Base-by-base conservation (phyloP, 2,329 filamentous ascomycete genomes). In the Amylocarpus encephaloides region DNA sequence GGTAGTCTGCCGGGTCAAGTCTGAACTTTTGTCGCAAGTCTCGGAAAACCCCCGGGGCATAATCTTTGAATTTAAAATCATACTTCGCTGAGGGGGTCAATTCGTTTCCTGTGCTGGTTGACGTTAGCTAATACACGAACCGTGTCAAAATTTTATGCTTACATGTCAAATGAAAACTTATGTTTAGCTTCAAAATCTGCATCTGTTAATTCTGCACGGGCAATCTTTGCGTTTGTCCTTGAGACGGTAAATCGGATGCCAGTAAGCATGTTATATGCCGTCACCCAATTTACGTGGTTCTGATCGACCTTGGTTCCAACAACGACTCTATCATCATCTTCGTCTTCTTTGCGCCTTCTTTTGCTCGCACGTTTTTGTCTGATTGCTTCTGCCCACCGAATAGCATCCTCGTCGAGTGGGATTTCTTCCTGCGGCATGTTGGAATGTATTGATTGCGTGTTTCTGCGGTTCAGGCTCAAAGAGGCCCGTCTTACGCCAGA, bases 31-130 rank as follows among this genome's bases (percentile, higher is more conserved):
- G 76, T 59, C 93, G 87, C 39, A 98, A 78, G 70, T 90, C 88
- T 63, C 93, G 88, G 71, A 98, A 98, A 52, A 98, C 93, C 91
- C 92, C 97, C 50, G 93, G 93, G n/a, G 92, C 92, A 70, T 98
- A 98, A 72, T 98, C 93, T 73, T 98, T 98, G 78, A 98, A 98
- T 71, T 98, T 98, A 82, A 98, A 98, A 73, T 98, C 93, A 74
- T 98, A 98, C 71, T 98, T 97, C 60, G 93, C 91, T 55, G 92
- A 96, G 18, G 93, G 93, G 5, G 95, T 95, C 67, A 98, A 76
- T 73, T 98, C 93, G 68, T 96, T 96, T 58, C 93, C 93, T 58
- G 91, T 94, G 66, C 87, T 91, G 64, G 50, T 46, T 35, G 33
- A 49, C 29, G 62, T 73, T 60, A 77, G 73, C 49, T 11, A 34